Evolutionary conservation across 2,329 filamentous ascomycete species (phyloP).

Genomic region (Camptophora hylomeconis): DNA sequence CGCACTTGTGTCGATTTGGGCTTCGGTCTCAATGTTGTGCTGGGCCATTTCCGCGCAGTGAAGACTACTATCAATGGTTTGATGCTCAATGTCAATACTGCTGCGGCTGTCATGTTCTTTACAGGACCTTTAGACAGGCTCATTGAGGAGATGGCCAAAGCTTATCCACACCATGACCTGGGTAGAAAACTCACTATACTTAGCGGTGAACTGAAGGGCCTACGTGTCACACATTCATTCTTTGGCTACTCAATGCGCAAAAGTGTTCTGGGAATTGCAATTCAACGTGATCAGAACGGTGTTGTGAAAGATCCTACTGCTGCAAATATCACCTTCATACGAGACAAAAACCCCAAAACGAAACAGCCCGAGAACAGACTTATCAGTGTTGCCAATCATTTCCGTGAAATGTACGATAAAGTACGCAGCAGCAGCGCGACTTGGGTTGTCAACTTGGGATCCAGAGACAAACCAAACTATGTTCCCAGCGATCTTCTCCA

Average conservation of each 20-base stretch:
- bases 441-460: constrained; percentile 1
- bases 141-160: neutral
- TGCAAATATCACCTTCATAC: neutral
- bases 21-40: neutral
- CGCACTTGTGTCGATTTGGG: neutral
- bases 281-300: constrained; percentile 1
- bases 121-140: neutral
- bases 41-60: neutral
- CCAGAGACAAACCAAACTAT: neutral
- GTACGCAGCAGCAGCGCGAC: neutral
- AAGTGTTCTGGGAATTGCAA: neutral
- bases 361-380: too few relatives aligned
- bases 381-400: neutral
- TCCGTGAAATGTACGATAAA: neutral
- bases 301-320: neutral
- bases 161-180: too few relatives aligned
- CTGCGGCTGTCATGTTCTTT: constrained; percentile 1
- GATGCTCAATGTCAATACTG: constrained; percentile 1
- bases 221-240: neutral
- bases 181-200: neutral
- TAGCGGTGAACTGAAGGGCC: neutral
- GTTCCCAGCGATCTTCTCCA: constrained; percentile 1
- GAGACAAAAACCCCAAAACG: neutral
- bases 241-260: neutral
- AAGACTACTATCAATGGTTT: neutral